Percentiles rank a stretch among this genome's conserved stretches.
Evolutionary conservation across 106 monocot species (phyloP).

Genomic region (Hemerocallis citrina): DNA sequence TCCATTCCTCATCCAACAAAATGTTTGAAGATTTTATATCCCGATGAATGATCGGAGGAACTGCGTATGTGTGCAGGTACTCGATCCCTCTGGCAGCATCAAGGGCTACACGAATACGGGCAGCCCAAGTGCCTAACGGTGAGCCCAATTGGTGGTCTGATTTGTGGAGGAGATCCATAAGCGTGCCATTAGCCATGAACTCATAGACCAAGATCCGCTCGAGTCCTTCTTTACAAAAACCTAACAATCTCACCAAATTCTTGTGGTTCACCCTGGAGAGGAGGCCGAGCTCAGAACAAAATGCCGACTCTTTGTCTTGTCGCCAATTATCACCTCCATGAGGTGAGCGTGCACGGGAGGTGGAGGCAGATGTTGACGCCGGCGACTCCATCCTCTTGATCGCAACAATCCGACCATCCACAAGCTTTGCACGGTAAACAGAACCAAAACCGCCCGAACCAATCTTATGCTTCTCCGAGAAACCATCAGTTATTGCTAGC

Average conservation of each 20-base stretch:
- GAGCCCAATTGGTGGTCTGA: constrained; percentile 1
- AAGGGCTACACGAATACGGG: constrained; percentile 52
- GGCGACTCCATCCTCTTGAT: constrained; percentile 35
- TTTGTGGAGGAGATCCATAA: constrained; percentile 63
- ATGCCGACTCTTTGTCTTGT: constrained; percentile 52
- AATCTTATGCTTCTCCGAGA: constrained; percentile 31
- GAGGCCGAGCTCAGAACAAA: constrained; percentile 56
- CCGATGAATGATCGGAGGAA: constrained; percentile 81
- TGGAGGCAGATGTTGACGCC: neutral
- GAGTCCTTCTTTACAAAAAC: constrained; percentile 40
- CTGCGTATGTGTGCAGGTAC: constrained; percentile 81
- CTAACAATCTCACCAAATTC: constrained; percentile 74
- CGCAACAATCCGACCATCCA: constrained; percentile 41
- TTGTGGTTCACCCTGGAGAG: constrained; percentile 82
- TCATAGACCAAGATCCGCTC: constrained; percentile 82
- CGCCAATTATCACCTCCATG: neutral
- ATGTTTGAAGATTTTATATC: constrained; percentile 96
- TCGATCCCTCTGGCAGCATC: constrained; percentile 90
- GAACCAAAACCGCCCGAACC: constrained; percentile 62
- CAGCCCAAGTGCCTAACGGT: constrained; percentile 40
- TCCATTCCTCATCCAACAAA: constrained; percentile 55
- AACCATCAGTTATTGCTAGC: constrained; percentile 22
- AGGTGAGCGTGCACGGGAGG: constrained; percentile 13
- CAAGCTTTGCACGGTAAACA: constrained; percentile 44
- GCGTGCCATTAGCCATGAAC: constrained; percentile 61